phyloP scores from a whole-genome alignment of 1,284 basidiomycete species.

The Vanrija sp. region DNA sequence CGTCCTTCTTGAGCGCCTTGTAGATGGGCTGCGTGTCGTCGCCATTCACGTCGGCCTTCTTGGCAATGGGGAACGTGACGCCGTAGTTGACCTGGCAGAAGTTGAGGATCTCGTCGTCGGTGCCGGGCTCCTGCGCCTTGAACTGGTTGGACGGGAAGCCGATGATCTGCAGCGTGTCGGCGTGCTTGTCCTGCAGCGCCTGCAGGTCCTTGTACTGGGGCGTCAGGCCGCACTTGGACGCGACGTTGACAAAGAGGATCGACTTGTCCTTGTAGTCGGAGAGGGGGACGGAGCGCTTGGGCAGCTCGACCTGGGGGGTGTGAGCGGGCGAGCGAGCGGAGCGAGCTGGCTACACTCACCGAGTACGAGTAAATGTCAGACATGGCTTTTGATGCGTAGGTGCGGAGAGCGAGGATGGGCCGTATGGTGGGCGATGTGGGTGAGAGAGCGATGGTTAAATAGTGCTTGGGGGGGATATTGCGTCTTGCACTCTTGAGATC shows the following conservation, averaged over 20 bases:
- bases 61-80: conserved; percentile 76
- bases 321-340: neutral
- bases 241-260: conserved; percentile 48
- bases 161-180: conserved; percentile 68
- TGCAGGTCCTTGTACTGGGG: conserved; percentile 86
- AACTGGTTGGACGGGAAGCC: conserved; percentile 89
- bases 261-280: conserved; percentile 43
- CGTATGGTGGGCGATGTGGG: neutral
- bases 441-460: neutral
- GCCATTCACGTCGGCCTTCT: conserved; percentile 59
- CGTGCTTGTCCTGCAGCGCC: conserved; percentile 75
- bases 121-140: conserved; percentile 66
- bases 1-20: conserved; percentile 50
- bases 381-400: conserved; percentile 21
- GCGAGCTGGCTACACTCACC: conserved; percentile 12
- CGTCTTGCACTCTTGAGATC: too few species aligned
- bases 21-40: conserved; percentile 52
- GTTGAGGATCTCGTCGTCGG: conserved; percentile 61
- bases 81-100: conserved; percentile 65
- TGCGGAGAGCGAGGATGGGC: neutral
- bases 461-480: neutral
- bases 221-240: conserved; percentile 61
- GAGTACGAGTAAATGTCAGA: conserved; percentile 44
- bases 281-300: conserved; percentile 35
- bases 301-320: conserved; percentile 36